Conservation (phyloP, 768 basidiomycete genomes). For the Phanerodontia chrysosporium region DNA sequence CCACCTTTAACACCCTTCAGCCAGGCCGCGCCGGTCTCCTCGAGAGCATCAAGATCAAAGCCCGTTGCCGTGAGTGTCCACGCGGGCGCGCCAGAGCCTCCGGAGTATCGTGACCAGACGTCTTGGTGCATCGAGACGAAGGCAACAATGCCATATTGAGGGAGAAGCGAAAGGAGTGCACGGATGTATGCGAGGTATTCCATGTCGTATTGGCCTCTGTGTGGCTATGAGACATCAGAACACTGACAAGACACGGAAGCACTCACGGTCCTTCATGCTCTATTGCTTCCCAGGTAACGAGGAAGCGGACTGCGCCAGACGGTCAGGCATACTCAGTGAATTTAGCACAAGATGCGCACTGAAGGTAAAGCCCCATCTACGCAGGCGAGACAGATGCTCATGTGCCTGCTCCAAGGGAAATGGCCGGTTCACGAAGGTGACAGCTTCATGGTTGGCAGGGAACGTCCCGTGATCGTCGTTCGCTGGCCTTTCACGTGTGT, state of each 20-base stretch:
- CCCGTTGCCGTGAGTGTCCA: constrained; percentile 91
- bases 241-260: too few species aligned
- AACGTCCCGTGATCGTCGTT: constrained; percentile 68
- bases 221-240: background rate
- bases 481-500: constrained; percentile 44
- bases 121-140: constrained; percentile 89
- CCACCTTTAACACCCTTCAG: constrained; percentile 73
- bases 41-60: constrained; percentile 76
- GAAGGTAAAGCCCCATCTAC: constrained; percentile 86
- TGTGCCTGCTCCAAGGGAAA: constrained; percentile 89
- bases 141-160: constrained; percentile 66
- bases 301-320: constrained; percentile 65
- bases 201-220: constrained; percentile 77
- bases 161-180: constrained; percentile 60
- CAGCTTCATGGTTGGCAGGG: constrained; percentile 55
- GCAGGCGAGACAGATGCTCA: constrained; percentile 73
- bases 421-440: constrained; percentile 87
- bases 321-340: too few species aligned
- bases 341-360: constrained; percentile 51
- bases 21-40: constrained; percentile 86
- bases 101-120: constrained; percentile 92
- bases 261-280: constrained; percentile 92
- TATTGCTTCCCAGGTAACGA: constrained; percentile 95
- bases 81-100: constrained; percentile 93
- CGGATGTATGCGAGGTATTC: constrained; percentile 82